phyloP scores from a whole-genome alignment of 768 basidiomycete species.

The Gloeostereum incarnatum region DNA sequence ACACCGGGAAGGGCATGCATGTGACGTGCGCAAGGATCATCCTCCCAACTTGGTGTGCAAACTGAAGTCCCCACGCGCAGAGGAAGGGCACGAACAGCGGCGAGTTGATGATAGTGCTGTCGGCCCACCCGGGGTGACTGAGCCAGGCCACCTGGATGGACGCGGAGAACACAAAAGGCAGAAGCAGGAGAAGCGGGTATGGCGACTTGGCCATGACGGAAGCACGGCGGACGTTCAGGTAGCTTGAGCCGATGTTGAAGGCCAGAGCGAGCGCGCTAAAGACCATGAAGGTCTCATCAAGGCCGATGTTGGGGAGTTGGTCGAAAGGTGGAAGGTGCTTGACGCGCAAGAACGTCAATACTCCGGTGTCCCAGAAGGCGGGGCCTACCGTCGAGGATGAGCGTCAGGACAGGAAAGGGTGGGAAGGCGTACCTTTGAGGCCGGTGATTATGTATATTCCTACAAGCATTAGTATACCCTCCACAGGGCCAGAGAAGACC shows the following conservation, averaged over 20 bases:
- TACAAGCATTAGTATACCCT: constrained; percentile 87
- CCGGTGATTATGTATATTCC: constrained; percentile 73
- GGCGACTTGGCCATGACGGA: constrained; percentile 50
- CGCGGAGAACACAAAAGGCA: constrained; percentile 72
- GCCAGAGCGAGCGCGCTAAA: constrained; percentile 61
- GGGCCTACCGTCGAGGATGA: constrained; percentile 53
- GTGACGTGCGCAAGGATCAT: constrained; percentile 95
- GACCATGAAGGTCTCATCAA: constrained; percentile 87
- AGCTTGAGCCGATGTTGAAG: constrained; percentile 80
- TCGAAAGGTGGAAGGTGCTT: constrained; percentile 39
- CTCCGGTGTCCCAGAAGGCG: constrained; percentile 67
- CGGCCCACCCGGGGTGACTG: constrained; percentile 47
- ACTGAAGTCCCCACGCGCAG: constrained; percentile 88
- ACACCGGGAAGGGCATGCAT: constrained; percentile 71
- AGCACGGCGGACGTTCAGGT: constrained; percentile 70
- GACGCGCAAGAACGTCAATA: constrained; percentile 50
- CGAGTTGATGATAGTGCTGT: constrained; percentile 67
- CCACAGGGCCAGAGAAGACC: constrained; percentile 91
- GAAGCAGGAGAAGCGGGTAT: constrained; percentile 58
- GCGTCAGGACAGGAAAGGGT: neutral
- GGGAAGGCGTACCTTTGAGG: constrained; percentile 42
- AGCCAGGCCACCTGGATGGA: constrained; percentile 79
- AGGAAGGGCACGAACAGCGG: constrained; percentile 80
- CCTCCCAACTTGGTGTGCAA: constrained; percentile 82
- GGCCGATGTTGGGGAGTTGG: constrained; percentile 52